Evolutionary conservation across 768 basidiomycete species (phyloP).

Genomic region (Pisolithus microcarpus): DNA sequence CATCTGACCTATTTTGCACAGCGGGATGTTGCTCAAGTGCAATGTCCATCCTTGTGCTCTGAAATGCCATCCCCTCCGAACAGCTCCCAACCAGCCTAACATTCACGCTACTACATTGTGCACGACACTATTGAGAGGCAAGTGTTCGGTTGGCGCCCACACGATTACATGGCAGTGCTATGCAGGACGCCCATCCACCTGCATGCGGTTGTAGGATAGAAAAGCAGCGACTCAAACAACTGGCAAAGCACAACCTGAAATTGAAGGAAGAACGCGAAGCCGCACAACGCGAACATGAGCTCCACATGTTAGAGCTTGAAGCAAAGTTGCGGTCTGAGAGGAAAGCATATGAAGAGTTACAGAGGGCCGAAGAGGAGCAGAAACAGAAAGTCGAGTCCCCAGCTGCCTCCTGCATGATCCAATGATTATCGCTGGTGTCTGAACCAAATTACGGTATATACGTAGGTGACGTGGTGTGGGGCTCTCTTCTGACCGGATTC

Average conservation of each 20-base stretch:
- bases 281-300: constrained; percentile 37
- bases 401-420: too few species aligned
- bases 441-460: too few species aligned
- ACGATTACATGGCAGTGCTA: constrained; percentile 37
- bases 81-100: constrained; percentile 37
- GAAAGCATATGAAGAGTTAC: constrained; percentile 30
- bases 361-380: constrained; percentile 30
- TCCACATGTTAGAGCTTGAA: constrained; percentile 37
- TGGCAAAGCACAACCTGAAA: constrained; percentile 32
- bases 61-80: constrained; percentile 51
- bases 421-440: too few species aligned
- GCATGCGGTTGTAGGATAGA: constrained; percentile 42
- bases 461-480: too few species aligned
- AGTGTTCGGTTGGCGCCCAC: constrained; percentile 42
- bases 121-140: constrained; percentile 24
- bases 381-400: background rate
- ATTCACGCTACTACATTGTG: constrained; percentile 34
- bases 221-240: constrained; percentile 34
- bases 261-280: constrained; percentile 39
- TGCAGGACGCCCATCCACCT: constrained; percentile 29
- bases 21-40: constrained; percentile 44
- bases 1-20: constrained; percentile 16
- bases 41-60: constrained; percentile 48
- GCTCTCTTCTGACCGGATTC: too few species aligned
- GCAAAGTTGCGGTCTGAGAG: constrained; percentile 31